Conservation (phyloP, 148 eudicot species). For the Selenicereus undatus region DNA sequence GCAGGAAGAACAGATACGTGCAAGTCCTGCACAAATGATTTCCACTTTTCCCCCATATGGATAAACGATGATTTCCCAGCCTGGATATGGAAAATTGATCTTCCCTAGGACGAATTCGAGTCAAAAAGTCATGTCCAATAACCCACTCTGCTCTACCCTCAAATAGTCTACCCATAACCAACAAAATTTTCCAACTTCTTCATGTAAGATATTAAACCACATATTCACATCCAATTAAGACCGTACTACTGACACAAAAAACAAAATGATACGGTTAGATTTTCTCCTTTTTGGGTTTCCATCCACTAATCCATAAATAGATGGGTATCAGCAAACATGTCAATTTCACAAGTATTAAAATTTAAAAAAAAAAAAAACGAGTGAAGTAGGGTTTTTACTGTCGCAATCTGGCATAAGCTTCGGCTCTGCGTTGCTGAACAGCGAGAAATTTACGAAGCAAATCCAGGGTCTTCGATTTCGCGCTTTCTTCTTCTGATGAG, state of each 20-base stretch:
- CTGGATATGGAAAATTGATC: background rate
- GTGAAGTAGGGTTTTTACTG: slow-evolving; percentile 34
- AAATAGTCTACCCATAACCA: background rate
- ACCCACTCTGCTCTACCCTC: background rate
- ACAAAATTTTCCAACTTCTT: background rate
- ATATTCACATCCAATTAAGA: background rate
- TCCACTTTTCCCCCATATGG: background rate
- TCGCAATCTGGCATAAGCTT: slow-evolving; percentile 68
- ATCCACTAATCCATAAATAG: background rate
- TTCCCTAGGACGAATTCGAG: background rate
- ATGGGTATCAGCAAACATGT: background rate
- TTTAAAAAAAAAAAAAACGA: background rate
- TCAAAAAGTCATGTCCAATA: background rate
- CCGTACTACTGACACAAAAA: background rate
- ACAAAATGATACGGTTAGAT: background rate
- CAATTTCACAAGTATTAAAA: background rate
- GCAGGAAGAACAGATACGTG: no score
- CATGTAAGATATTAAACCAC: background rate
- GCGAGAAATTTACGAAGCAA: slow-evolving; percentile 63
- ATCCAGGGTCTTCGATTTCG: slow-evolving; percentile 26
- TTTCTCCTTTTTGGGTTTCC: no score
- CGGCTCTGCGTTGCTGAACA: slow-evolving; percentile 76
- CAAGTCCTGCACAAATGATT: background rate
- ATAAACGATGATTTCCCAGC: no score
- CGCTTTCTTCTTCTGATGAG: background rate